Evolutionary conservation across 2,329 filamentous ascomycete genomes (phyloP).

Genomic region (Xylariaceae sp.): DNA sequence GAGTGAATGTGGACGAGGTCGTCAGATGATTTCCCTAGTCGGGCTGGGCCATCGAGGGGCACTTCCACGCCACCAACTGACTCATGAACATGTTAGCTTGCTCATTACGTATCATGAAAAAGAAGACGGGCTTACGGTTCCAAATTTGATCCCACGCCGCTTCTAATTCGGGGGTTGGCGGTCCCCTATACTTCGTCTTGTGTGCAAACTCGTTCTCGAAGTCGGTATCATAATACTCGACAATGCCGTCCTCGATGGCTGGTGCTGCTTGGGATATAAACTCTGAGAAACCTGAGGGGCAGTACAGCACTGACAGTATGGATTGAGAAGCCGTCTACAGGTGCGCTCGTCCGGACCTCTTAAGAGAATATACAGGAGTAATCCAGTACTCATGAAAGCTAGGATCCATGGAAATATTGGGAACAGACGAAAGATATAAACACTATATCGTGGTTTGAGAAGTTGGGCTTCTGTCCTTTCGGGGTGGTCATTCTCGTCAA

Average conservation of each 20-base stretch:
- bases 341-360: constrained; percentile 3
- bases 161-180: constrained; percentile 12
- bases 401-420: background rate
- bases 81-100: background rate
- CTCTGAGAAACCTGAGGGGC: background rate
- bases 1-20: background rate
- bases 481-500: background rate
- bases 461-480: background rate
- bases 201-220: constrained; percentile 15
- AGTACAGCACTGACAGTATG: background rate
- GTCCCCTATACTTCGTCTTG: constrained; percentile 11
- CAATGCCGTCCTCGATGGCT: constrained; percentile 6
- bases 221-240: constrained; percentile 15
- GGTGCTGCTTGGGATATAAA: constrained; percentile 3
- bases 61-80: constrained; percentile 13
- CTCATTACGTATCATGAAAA: background rate
- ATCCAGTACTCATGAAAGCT: background rate
- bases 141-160: constrained; percentile 2
- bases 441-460: background rate
- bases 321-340: constrained; percentile 1
- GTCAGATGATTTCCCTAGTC: background rate
- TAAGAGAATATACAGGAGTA: background rate
- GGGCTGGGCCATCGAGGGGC: constrained; percentile 2
- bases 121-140: constrained; percentile 2
- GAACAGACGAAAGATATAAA: background rate